A percentile compares a stretch with the other conserved stretches of the same genome.
These are phyloP conservation scores for Gastrodia elata DNA, from an alignment of 106 monocot species.

Conservation along the genomic window DNA sequence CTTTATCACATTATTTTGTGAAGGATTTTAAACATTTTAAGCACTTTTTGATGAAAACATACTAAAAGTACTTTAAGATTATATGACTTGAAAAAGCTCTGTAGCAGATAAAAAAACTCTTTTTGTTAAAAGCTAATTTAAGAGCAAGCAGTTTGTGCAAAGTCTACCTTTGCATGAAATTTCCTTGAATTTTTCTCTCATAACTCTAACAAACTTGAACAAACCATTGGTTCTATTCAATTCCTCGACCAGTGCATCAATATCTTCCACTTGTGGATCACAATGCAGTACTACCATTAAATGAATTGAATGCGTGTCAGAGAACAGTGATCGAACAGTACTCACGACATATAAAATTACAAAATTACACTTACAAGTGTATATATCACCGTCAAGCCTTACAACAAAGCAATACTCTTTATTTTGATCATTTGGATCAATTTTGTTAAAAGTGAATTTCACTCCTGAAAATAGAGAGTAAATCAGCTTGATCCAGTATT, in stretches of 20 bases:
- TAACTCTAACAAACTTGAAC: conserved; percentile 65
- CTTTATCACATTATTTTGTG: neutral
- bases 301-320: neutral
- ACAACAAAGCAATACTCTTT: conserved; percentile 55
- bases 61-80: neutral
- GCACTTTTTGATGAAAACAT: too few species aligned
- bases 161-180: conserved; percentile 43
- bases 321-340: neutral
- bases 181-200: conserved; percentile 63
- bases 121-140: neutral
- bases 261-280: conserved; percentile 35
- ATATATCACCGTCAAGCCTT: conserved; percentile 41
- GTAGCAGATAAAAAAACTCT: neutral
- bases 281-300: conserved; percentile 46
- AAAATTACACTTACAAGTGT: conserved; percentile 39
- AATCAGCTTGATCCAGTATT: neutral
- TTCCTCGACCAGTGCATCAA: conserved; percentile 37
- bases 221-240: conserved; percentile 63
- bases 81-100: neutral
- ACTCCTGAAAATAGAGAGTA: conserved; percentile 27
- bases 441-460: conserved; percentile 58
- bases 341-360: neutral
- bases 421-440: conserved; percentile 33
- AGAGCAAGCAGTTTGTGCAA: neutral
- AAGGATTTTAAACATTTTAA: neutral